These are phyloP conservation scores for Closterium sp. DNA, from an alignment of 139 green algal species.

Conservation along the genomic window DNA sequence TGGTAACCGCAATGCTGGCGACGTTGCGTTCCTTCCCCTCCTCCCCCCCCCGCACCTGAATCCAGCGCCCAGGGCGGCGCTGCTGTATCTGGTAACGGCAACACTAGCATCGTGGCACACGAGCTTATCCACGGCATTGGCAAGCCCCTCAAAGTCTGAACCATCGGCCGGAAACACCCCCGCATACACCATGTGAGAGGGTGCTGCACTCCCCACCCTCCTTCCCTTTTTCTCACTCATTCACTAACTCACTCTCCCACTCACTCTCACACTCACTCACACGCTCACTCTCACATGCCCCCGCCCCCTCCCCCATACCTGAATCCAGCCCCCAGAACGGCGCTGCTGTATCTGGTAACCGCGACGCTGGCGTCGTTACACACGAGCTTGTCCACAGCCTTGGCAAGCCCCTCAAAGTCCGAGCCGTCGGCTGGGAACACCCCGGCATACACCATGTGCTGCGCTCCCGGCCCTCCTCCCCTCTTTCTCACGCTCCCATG, in stretches of 20 bases:
- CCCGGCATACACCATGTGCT: conserved; percentile 86
- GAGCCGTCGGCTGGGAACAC: conserved; percentile 49
- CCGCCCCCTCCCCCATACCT: background rate
- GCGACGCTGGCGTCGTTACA: conserved; percentile 86
- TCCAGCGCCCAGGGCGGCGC: conserved; percentile 78
- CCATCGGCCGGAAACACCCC: conserved; percentile 54
- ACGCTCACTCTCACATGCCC: background rate
- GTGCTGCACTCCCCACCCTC: background rate
- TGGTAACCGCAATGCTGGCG: conserved; percentile 68
- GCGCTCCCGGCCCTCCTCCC: too few relatives aligned
- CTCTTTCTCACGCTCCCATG: too few relatives aligned
- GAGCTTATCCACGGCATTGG: conserved; percentile 57
- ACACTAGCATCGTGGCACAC: conserved; percentile 88
- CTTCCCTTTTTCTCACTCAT: background rate
- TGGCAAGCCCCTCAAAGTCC: conserved; percentile 52
- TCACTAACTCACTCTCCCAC: background rate
- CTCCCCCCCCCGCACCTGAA: conserved; percentile 59
- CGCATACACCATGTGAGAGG: conserved; percentile 90
- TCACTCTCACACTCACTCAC: background rate
- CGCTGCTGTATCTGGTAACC: conserved; percentile 75
- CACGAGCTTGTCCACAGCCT: conserved; percentile 62
- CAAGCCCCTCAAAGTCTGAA: conserved; percentile 56
- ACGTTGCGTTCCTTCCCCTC: conserved; percentile 72
- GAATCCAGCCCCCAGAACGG: conserved; percentile 76
- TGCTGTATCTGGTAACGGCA: conserved; percentile 74